A percentile compares a stretch with the other conserved stretches of the same genome.
Conservation (phyloP, 371 early-diverging fungal species). For the Globomyces sp. region DNA sequence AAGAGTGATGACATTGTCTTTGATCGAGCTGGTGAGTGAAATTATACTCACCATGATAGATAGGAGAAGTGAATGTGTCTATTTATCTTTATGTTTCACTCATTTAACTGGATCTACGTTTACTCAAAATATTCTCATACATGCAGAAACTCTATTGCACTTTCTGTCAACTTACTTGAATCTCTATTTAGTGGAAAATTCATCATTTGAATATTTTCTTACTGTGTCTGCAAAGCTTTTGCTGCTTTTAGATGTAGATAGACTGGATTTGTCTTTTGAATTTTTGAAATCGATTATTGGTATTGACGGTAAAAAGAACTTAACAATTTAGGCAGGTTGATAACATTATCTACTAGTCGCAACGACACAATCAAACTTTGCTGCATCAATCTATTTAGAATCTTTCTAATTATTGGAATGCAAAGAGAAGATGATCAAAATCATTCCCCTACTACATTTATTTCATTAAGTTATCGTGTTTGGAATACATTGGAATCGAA, state of each 20-base stretch:
- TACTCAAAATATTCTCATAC: neutral
- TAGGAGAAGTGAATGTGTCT: neutral
- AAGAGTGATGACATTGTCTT: neutral
- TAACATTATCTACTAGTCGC: neutral
- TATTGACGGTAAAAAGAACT: too few species aligned
- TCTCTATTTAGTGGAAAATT: constrained; percentile 13
- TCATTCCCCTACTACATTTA: too few species aligned
- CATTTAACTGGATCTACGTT: neutral
- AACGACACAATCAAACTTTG: neutral
- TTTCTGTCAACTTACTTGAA: constrained; percentile 3
- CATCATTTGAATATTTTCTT: constrained; percentile 9
- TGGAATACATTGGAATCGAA: too few species aligned
- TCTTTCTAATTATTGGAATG: constrained; percentile 10
- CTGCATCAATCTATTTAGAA: constrained; percentile 1
- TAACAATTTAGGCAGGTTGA: neutral
- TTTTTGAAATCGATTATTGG: constrained; percentile 1
- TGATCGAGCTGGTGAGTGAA: constrained; percentile 10
- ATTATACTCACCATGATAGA: neutral
- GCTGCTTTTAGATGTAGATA: constrained; percentile 10
- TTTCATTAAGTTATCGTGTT: too few species aligned
- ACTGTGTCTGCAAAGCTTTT: constrained; percentile 2
- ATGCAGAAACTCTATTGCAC: constrained; percentile 3
- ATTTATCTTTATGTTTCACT: constrained; percentile 4
- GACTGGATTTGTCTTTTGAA: constrained; percentile 13
- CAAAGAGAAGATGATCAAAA: constrained; percentile 6